These are phyloP conservation scores for Benincasa hispida DNA, from an alignment of 306 rosid genomes.

Conservation along the genomic window DNA sequence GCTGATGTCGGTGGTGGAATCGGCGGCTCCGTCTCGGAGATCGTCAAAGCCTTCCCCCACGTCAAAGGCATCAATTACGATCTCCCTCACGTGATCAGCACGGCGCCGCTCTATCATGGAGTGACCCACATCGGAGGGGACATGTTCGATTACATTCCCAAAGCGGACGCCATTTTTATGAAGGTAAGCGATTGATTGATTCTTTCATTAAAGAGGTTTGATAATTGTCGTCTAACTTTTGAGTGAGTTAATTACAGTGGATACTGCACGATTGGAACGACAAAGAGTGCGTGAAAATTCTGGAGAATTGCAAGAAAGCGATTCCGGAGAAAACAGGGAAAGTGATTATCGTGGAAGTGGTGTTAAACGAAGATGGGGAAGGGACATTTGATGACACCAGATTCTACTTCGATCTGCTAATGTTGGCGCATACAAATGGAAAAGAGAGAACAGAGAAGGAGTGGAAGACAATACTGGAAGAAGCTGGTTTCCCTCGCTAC, in stretches of 20 bases:
- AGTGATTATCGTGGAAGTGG: slow-evolving; percentile 33
- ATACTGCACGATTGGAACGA: slow-evolving; percentile 14
- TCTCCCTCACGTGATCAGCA: slow-evolving; percentile 5
- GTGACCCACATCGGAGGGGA: slow-evolving; percentile 18
- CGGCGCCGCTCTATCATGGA: slow-evolving; percentile 7
- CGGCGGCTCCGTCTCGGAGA: slow-evolving; percentile 13
- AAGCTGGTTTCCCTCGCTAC: slow-evolving; percentile 37
- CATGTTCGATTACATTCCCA: slow-evolving; percentile 17
- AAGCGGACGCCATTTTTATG: slow-evolving; percentile 14
- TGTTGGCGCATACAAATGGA: slow-evolving; percentile 18
- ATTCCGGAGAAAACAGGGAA: slow-evolving; percentile 35
- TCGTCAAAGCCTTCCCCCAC: slow-evolving; percentile 14
- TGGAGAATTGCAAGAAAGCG: slow-evolving; percentile 42
- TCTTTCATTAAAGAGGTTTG: not conserved
- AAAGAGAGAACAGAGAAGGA: slow-evolving; percentile 39
- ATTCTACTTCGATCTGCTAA: slow-evolving; percentile 33
- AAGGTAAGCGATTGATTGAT: not conserved
- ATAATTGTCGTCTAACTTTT: no score
- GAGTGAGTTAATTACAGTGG: not conserved
- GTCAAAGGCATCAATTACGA: slow-evolving; percentile 18
- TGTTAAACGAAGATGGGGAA: slow-evolving; percentile 23
- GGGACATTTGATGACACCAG: slow-evolving; percentile 28
- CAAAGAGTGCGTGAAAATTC: slow-evolving; percentile 35
- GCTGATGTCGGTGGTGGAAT: slow-evolving; percentile 16
- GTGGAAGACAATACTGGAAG: slow-evolving; percentile 32